These are phyloP conservation scores for Cystobasidium onofrii DNA, from an alignment of 768 basidiomycete species.

Conservation along the genomic window DNA sequence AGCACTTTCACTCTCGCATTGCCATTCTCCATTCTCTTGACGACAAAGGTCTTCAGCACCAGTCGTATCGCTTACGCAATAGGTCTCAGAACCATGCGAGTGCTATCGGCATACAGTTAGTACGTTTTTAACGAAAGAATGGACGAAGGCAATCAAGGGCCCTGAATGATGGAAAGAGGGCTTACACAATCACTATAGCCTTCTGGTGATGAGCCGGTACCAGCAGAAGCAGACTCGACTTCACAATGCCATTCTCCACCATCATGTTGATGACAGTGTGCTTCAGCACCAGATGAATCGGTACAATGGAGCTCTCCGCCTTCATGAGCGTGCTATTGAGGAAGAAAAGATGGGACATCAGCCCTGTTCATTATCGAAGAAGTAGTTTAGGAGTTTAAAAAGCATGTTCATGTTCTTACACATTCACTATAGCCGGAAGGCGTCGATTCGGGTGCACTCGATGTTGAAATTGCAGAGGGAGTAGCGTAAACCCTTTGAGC, in stretches of 20 bases:
- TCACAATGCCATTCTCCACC: not conserved
- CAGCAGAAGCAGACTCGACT: not conserved
- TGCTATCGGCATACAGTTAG: not conserved
- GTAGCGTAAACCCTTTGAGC: not conserved
- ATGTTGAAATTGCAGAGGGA: not conserved
- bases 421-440: not conserved
- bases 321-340: not conserved
- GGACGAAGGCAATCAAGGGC: not conserved
- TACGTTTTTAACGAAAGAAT: not conserved
- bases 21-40: not conserved
- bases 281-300: not conserved
- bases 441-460: not conserved
- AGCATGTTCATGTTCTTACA: too few relatives aligned
- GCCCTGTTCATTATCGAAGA: too few relatives aligned
- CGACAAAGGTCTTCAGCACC: not conserved
- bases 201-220: not conserved
- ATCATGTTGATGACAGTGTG: not conserved
- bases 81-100: not conserved
- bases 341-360: not conserved
- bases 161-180: too few relatives aligned
- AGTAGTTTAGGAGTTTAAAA: too few relatives aligned
- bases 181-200: conserved; percentile 2
- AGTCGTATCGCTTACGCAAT: not conserved
- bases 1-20: not conserved
- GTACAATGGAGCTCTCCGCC: not conserved